Percentiles rank a stretch among this genome's conserved stretches.
phyloP scores from a whole-genome alignment of 148 eudicot genomes.

The Fagopyrum tataricum region DNA sequence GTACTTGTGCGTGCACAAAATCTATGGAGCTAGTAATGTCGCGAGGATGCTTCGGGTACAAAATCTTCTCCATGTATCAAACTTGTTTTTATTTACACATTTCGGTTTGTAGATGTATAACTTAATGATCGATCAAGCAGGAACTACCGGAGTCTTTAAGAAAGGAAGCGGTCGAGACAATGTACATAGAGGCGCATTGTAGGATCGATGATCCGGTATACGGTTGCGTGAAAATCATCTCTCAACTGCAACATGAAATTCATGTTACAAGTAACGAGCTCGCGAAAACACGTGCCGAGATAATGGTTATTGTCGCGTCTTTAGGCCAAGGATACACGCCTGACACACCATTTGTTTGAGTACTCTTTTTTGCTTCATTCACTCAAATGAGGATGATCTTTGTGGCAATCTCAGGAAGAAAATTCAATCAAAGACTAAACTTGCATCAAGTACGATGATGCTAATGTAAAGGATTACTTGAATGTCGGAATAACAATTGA shows the following conservation, averaged over 20 bases:
- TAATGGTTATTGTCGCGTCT: conserved; percentile 8
- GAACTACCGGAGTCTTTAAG: conserved; percentile 24
- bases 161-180: conserved; percentile 26
- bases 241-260: conserved; percentile 23
- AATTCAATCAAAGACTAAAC: not conserved
- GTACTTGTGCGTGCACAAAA: conserved; percentile 41
- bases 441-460: not conserved
- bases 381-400: not conserved
- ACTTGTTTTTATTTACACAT: not conserved
- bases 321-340: not conserved
- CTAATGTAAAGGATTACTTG: too few species aligned
- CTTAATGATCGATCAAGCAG: not conserved
- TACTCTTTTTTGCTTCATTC: not conserved
- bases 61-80: too few species aligned
- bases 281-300: conserved; percentile 29
- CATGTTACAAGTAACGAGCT: conserved; percentile 19
- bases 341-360: not conserved
- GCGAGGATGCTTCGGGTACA: conserved; percentile 45
- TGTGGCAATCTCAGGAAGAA: not conserved
- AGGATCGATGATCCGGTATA: conserved; percentile 33
- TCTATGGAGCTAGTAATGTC: conserved; percentile 54
- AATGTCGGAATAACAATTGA: too few species aligned
- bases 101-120: conserved; percentile 15
- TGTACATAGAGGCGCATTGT: conserved; percentile 34
- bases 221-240: conserved; percentile 31